These are phyloP conservation scores for Entomortierella chlamydospora DNA, from an alignment of 192 early-diverging fungal species.

Conservation along the genomic window DNA sequence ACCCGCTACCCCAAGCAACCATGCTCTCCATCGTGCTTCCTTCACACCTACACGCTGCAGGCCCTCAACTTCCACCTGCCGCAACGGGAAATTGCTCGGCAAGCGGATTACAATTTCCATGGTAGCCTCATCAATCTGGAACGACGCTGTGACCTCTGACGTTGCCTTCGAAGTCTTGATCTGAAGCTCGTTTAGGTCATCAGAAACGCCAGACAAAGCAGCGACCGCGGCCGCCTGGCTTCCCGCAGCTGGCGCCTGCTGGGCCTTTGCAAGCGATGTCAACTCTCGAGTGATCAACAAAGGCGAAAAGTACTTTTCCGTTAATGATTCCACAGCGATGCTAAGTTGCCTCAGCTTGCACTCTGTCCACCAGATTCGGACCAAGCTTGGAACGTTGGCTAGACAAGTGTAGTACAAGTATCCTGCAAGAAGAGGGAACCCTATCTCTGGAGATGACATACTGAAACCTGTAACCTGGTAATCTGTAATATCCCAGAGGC, in stretches of 20 bases:
- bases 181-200: conserved; percentile 60
- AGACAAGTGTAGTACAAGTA: conserved; percentile 79
- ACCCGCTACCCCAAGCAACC: conserved; percentile 65
- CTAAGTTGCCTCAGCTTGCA: conserved; percentile 82
- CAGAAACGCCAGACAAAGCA: conserved; percentile 40
- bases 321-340: conserved; percentile 79
- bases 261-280: conserved; percentile 56
- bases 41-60: conserved; percentile 73
- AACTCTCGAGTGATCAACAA: conserved; percentile 72
- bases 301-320: conserved; percentile 77
- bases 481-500: conserved; percentile 73
- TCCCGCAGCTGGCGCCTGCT: conserved; percentile 58
- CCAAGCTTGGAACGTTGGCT: conserved; percentile 73
- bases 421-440: conserved; percentile 74
- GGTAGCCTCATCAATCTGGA: conserved; percentile 81
- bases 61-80: conserved; percentile 76
- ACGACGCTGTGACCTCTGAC: conserved; percentile 77
- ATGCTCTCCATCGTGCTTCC: conserved; percentile 67
- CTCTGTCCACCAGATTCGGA: conserved; percentile 84
- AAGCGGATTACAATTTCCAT: conserved; percentile 81
- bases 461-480: conserved; percentile 71
- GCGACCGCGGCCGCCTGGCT: conserved; percentile 44
- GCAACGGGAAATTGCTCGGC: conserved; percentile 76
- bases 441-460: conserved; percentile 54
- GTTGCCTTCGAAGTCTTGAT: conserved; percentile 71